These are phyloP conservation scores for Dactylellina cionopaga DNA, from an alignment of 2,329 filamentous ascomycete genomes.

Conservation along the genomic window DNA sequence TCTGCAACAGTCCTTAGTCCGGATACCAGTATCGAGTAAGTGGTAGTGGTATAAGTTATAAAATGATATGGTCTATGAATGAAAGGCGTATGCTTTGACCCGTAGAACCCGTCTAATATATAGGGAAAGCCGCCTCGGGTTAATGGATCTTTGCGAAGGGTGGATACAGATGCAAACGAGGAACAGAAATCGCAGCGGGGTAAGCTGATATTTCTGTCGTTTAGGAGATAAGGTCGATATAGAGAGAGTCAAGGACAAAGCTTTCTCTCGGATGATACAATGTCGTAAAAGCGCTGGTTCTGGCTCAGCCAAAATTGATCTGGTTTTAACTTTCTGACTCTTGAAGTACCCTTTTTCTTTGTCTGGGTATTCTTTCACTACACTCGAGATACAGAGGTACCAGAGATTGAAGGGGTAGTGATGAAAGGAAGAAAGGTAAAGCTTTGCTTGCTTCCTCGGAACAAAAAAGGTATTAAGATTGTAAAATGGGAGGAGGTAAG, in stretches of 20 bases:
- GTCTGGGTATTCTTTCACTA: constrained; percentile 6
- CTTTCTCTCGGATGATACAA: neutral
- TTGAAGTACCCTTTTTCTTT: constrained; percentile 8
- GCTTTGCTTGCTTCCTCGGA: neutral
- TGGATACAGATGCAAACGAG: constrained; percentile 30
- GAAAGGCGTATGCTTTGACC: neutral
- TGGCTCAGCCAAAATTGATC: neutral
- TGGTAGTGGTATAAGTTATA: too few species aligned
- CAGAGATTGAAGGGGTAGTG: neutral
- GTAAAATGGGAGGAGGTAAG: neutral
- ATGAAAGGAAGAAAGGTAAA: neutral
- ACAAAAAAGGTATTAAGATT: neutral
- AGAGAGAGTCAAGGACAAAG: neutral
- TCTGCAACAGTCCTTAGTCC: too few species aligned
- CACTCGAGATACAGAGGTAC: constrained; percentile 12
- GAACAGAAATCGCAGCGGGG: constrained; percentile 4
- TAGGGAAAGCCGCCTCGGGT: neutral
- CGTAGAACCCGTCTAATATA: neutral
- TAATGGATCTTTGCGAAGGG: constrained; percentile 18
- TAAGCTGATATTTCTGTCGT: neutral
- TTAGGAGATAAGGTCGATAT: neutral
- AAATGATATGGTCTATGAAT: neutral
- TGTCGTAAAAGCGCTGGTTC: neutral
- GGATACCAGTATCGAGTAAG: constrained; percentile 9
- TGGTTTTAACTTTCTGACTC: neutral